Conservation (phyloP, 805 yeast species). For the Suhomyces faveliae region DNA sequence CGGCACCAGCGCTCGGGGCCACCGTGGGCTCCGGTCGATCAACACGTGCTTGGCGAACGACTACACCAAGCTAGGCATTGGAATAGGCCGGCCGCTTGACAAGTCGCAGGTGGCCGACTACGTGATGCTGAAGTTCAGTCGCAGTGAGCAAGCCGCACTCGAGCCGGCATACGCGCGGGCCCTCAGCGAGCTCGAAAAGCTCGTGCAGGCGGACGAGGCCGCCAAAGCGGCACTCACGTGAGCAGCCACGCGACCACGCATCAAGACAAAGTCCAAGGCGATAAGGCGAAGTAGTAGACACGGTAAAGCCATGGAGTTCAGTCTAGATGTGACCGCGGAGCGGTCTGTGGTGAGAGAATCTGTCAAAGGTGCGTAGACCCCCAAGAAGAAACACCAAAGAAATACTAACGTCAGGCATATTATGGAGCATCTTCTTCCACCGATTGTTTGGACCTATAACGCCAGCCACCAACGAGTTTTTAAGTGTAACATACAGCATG, state of each 20-base stretch:
- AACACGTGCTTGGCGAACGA: conserved; percentile 44
- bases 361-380: conserved; percentile 43
- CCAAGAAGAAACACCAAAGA: not conserved
- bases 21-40: conserved; percentile 74
- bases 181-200: not conserved
- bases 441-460: conserved; percentile 63
- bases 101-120: conserved; percentile 55
- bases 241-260: conserved; percentile 2
- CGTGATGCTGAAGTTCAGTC: conserved; percentile 56
- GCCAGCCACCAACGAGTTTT: conserved; percentile 55
- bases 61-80: conserved; percentile 69
- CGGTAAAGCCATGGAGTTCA: conserved; percentile 40
- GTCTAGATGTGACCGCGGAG: conserved; percentile 49
- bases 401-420: conserved; percentile 42
- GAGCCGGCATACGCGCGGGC: not conserved
- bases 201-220: not conserved
- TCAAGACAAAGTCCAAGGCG: conserved; percentile 2
- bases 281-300: not conserved
- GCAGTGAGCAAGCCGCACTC: not conserved
- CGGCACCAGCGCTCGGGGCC: conserved; percentile 71
- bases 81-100: conserved; percentile 66
- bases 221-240: not conserved
- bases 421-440: conserved; percentile 68
- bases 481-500: conserved; percentile 59
- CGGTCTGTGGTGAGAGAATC: conserved; percentile 54